Evolutionary conservation across 441 rosid species (phyloP).

Genomic region (Hypseocharis bilobata): DNA sequence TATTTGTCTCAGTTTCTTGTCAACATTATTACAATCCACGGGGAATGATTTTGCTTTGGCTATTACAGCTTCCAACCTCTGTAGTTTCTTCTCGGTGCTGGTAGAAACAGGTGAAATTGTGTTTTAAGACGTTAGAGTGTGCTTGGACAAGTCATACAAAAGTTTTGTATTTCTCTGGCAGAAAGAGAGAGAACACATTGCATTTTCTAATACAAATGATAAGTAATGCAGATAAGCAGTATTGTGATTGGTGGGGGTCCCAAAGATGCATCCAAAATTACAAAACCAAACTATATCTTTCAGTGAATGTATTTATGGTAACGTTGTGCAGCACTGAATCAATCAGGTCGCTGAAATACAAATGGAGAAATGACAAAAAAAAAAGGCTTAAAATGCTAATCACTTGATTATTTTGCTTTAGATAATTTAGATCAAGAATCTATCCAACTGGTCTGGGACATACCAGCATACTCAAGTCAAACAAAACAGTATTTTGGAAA

Average conservation of each 20-base stretch:
- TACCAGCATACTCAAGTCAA: not conserved
- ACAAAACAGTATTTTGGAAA: not conserved
- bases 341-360: not conserved
- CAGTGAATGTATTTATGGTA: not conserved
- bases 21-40: slow-evolving; percentile 73
- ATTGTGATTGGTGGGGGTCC: not conserved
- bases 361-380: not conserved
- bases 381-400: not conserved
- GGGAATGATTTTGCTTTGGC: slow-evolving; percentile 56
- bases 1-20: slow-evolving; percentile 86
- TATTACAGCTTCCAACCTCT: slow-evolving; percentile 59
- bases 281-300: not conserved
- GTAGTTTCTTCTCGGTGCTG: slow-evolving; percentile 55
- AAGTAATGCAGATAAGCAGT: not conserved
- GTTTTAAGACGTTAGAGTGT: slow-evolving; percentile 1
- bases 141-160: slow-evolving; percentile 1
- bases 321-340: not conserved
- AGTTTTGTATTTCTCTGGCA: not conserved
- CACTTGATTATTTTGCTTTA: not conserved
- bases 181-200: not conserved
- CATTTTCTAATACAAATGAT: not conserved
- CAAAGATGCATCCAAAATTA: not conserved
- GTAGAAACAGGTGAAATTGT: slow-evolving; percentile 20
- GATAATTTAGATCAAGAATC: not conserved
- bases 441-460: not conserved